Percentiles rank a stretch among this genome's conserved stretches.
phyloP scores from a whole-genome alignment of 139 green algal genomes.

The Closterium sp. region DNA sequence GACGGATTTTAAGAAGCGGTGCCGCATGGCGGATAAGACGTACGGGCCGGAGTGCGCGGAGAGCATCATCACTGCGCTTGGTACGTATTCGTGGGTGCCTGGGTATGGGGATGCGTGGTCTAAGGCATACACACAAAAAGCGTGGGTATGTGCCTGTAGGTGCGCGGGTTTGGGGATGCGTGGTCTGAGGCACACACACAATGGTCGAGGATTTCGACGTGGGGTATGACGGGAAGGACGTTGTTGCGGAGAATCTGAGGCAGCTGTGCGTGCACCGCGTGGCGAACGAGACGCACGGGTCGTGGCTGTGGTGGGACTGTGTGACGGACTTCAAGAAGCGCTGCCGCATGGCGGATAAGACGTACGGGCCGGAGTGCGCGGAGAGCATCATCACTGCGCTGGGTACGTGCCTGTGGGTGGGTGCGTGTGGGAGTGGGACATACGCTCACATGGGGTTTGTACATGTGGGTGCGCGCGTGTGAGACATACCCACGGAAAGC shows the following conservation, averaged over 20 bases:
- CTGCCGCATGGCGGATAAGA: too few species aligned
- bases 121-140: too few species aligned
- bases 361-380: neutral
- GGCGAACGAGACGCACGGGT: conserved; percentile 53
- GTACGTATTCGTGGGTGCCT: too few species aligned
- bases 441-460: too few species aligned
- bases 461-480: too few species aligned
- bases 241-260: conserved; percentile 80
- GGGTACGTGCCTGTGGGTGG: too few species aligned
- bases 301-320: conserved; percentile 88
- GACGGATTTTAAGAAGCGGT: conserved; percentile 66
- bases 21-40: conserved; percentile 63
- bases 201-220: conserved; percentile 49
- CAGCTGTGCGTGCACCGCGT: conserved; percentile 55
- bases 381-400: neutral
- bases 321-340: conserved; percentile 59
- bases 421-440: too few species aligned
- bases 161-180: too few species aligned
- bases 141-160: too few species aligned
- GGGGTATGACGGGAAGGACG: conserved; percentile 58
- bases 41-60: conserved; percentile 76
- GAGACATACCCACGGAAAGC: too few species aligned
- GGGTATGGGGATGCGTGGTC: too few species aligned
- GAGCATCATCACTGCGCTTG: conserved; percentile 58
- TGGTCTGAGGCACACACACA: neutral